A percentile compares a stretch with the other conserved stretches of the same genome.
Evolutionary conservation across 2,329 filamentous ascomycete genomes (phyloP).

Genomic region (Microthyrium microscopicum): DNA sequence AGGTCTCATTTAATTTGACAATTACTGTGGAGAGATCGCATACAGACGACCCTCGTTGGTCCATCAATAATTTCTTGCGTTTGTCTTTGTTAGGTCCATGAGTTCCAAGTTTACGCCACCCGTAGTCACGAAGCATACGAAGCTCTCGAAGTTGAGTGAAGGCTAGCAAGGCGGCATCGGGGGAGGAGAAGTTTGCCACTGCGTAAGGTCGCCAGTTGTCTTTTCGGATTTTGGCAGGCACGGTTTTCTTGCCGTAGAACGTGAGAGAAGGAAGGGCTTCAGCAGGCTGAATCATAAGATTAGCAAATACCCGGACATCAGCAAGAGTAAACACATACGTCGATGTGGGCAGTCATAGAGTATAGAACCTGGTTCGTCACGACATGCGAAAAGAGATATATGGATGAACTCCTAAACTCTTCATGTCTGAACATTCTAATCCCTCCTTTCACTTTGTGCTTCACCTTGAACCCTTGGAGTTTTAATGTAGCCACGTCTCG

Average conservation of each 20-base stretch:
- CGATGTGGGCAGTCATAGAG: constrained; percentile 38
- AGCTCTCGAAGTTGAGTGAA: constrained; percentile 44
- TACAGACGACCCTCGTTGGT: constrained; percentile 46
- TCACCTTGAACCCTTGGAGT: too few relatives aligned
- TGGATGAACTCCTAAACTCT: constrained; percentile 38
- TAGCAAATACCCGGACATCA: constrained; percentile 2
- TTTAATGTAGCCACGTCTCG: too few relatives aligned
- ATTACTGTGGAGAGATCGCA: constrained; percentile 44
- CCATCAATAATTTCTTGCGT: constrained; percentile 38
- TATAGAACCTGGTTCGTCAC: constrained; percentile 49
- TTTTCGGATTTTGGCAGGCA: constrained; percentile 39
- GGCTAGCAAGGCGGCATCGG: constrained; percentile 33
- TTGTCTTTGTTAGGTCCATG: constrained; percentile 30
- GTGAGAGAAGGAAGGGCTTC: constrained; percentile 39
- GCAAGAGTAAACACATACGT: constrained; percentile 25
- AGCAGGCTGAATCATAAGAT: constrained; percentile 6
- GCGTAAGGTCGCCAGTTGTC: constrained; percentile 47
- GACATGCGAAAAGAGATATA: constrained; percentile 45
- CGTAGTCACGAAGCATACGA: constrained; percentile 39
- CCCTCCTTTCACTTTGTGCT: too few relatives aligned
- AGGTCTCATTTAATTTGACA: too few relatives aligned
- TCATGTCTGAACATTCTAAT: constrained; percentile 10
- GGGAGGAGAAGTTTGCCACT: constrained; percentile 37
- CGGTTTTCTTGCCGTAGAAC: constrained; percentile 47
- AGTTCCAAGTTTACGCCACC: too few relatives aligned